A percentile compares a stretch with the other conserved stretches of the same genome.
Evolutionary conservation across 352 stramenopile genomes (phyloP).

Genomic region (Blastocystis sp.): DNA sequence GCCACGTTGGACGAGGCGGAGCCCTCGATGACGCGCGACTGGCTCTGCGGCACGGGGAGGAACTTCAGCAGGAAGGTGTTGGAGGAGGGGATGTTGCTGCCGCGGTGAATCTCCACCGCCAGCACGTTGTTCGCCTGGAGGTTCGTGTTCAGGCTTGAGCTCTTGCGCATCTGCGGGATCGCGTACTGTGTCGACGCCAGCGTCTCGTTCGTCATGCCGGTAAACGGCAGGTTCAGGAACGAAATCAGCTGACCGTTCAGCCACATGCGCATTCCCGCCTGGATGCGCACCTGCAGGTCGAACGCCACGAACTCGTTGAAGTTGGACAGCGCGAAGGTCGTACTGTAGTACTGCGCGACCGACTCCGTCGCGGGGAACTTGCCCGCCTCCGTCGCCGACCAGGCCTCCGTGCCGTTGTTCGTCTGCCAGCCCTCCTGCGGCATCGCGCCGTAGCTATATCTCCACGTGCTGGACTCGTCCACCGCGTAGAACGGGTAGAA

Average conservation of each 20-base stretch:
- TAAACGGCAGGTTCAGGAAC: slow-evolving; percentile 35
- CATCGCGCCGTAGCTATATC: slow-evolving; percentile 45
- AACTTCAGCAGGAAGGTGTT: slow-evolving; percentile 57
- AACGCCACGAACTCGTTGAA: slow-evolving; percentile 21
- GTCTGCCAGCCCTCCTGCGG: slow-evolving; percentile 42
- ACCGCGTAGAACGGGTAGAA: slow-evolving; percentile 59
- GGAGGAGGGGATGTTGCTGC: slow-evolving; percentile 19
- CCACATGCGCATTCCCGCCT: slow-evolving; percentile 46
- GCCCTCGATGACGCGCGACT: slow-evolving; percentile 37
- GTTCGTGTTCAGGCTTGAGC: background rate
- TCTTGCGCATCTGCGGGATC: slow-evolving; percentile 50
- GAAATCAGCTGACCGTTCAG: slow-evolving; percentile 38
- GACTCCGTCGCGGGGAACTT: slow-evolving; percentile 52
- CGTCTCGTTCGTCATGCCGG: background rate
- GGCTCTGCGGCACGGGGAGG: slow-evolving; percentile 1
- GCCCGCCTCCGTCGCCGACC: slow-evolving; percentile 23
- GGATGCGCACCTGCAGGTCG: slow-evolving; percentile 38
- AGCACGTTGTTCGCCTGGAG: slow-evolving; percentile 36
- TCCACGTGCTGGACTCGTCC: background rate
- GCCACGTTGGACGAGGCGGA: background rate
- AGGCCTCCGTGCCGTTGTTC: slow-evolving; percentile 61
- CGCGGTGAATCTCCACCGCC: slow-evolving; percentile 71
- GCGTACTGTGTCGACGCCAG: slow-evolving; percentile 55
- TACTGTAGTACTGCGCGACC: slow-evolving; percentile 72
- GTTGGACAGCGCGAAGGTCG: slow-evolving; percentile 44